phyloP scores from a whole-genome alignment of 2,329 filamentous ascomycete genomes.

The Fusarium napiforme region DNA sequence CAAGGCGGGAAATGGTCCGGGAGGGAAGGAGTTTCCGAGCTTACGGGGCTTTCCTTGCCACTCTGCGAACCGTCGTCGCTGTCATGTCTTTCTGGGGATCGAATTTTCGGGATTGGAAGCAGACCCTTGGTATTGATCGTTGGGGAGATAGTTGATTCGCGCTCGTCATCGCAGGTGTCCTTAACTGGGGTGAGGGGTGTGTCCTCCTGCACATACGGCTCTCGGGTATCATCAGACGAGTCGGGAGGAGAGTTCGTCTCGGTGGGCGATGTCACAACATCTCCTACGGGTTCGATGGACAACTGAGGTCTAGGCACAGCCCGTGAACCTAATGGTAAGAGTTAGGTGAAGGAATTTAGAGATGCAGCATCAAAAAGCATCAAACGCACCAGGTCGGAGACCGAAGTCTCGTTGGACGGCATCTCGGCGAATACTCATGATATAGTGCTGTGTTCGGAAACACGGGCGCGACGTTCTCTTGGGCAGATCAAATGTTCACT shows the following conservation, averaged over 20 bases:
- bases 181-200: not conserved
- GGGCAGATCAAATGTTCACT: not conserved
- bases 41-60: not conserved
- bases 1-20: constrained; percentile 25
- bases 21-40: not conserved
- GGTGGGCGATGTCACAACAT: not conserved
- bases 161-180: not conserved
- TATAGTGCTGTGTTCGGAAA: not conserved
- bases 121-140: not conserved
- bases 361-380: not conserved
- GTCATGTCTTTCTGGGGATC: not conserved
- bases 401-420: constrained; percentile 21
- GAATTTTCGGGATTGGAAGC: not conserved
- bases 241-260: not conserved
- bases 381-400: constrained; percentile 13
- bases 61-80: constrained; percentile 20
- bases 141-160: not conserved
- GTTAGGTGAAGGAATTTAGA: not conserved
- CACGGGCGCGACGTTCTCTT: not conserved
- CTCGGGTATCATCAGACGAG: not conserved
- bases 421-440: constrained; percentile 12
- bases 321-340: not conserved
- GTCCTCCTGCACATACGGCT: not conserved
- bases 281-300: not conserved
- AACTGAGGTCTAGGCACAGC: not conserved